Evolutionary conservation across 78 protist genomes (phyloP).

Genomic region (Dictyostelium citrinum): DNA sequence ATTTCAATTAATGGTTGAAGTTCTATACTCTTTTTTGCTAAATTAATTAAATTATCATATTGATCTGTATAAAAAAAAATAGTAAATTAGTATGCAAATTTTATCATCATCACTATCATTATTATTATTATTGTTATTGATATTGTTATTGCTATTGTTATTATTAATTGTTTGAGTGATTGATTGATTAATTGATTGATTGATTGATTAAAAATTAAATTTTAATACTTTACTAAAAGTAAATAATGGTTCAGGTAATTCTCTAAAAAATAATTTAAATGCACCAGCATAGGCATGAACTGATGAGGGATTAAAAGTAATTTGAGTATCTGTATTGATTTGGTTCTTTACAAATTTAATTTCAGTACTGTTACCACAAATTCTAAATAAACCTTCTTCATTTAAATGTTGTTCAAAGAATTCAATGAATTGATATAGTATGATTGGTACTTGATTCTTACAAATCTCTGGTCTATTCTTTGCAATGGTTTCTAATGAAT

Average conservation of each 20-base stretch:
- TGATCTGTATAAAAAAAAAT: neutral
- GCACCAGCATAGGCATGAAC: constrained; percentile 41
- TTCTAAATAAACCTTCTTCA: constrained; percentile 54
- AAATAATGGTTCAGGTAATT: constrained; percentile 65
- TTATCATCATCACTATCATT: no score
- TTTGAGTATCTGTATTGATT: neutral
- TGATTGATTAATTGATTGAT: no score
- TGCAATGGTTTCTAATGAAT: neutral
- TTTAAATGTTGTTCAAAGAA: constrained; percentile 35
- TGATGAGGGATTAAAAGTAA: neutral
- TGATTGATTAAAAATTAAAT: no score
- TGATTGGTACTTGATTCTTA: constrained; percentile 17
- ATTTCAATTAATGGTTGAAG: neutral
- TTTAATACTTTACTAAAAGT: constrained; percentile 45
- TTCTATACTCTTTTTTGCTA: neutral
- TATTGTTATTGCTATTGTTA: no score
- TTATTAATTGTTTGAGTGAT: no score
- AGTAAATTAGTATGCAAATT: no score
- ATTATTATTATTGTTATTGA: no score
- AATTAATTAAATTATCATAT: constrained; percentile 45
- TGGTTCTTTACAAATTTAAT: constrained; percentile 14
- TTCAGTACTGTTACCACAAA: constrained; percentile 25
- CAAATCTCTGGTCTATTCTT: constrained; percentile 2
- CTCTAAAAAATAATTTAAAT: constrained; percentile 64
- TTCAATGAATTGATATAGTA: constrained; percentile 2